These are phyloP conservation scores for Geranium brycei DNA, from an alignment of 345 rosid species.

Conservation along the genomic window DNA sequence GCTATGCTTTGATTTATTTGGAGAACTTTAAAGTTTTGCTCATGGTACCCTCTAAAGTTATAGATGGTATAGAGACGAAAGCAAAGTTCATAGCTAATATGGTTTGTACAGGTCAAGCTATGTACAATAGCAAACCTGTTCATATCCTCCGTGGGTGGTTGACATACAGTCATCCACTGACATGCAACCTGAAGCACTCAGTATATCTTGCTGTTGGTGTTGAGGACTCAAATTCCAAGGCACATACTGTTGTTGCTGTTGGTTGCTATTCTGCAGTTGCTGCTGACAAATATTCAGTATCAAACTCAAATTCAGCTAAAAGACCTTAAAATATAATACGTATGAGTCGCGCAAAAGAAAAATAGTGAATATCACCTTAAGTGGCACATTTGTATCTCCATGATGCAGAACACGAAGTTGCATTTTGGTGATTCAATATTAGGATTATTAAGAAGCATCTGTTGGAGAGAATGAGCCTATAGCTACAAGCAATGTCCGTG, in stretches of 20 bases:
- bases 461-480: constrained; percentile 6
- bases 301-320: not conserved
- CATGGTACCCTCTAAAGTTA: not conserved
- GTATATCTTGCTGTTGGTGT: constrained; percentile 30
- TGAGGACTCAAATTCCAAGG: constrained; percentile 31
- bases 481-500: no score
- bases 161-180: constrained; percentile 32
- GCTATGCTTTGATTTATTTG: no score
- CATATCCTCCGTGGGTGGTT: constrained; percentile 32
- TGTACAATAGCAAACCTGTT: constrained; percentile 21
- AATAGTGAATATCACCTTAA: constrained; percentile 25
- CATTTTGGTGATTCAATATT: constrained; percentile 26
- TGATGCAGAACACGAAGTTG: constrained; percentile 24
- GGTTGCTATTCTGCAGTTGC: constrained; percentile 25
- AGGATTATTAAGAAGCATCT: constrained; percentile 32
- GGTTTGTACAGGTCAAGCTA: not conserved
- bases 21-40: no score
- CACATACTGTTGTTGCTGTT: constrained; percentile 24
- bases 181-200: constrained; percentile 22
- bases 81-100: not conserved
- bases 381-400: constrained; percentile 28
- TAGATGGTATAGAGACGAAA: no score
- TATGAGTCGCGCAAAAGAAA: not conserved
- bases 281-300: constrained; percentile 21
- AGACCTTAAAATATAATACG: not conserved